phyloP scores from a whole-genome alignment of 2,329 filamentous ascomycete genomes.

The Xylariaceae sp. region DNA sequence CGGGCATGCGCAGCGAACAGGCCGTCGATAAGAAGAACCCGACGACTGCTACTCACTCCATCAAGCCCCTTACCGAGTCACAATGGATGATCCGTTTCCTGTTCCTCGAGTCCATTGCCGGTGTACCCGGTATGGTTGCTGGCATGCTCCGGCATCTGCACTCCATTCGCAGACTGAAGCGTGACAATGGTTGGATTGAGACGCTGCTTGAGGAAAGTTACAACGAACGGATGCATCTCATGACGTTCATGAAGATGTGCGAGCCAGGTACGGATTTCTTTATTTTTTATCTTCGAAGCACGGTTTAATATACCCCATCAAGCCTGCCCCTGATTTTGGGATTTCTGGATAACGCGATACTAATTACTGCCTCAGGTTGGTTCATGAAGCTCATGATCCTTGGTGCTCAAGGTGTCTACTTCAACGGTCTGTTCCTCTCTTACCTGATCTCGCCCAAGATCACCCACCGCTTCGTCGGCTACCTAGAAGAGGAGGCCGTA shows the following conservation, averaged over 20 bases:
- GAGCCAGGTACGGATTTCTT: constrained; percentile 51
- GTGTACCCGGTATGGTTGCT: constrained; percentile 93
- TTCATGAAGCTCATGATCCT: constrained; percentile 93
- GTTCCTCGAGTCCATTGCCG: constrained; percentile 91
- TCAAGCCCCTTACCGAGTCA: constrained; percentile 66
- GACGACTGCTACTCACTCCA: constrained; percentile 48
- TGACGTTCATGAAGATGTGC: constrained; percentile 89
- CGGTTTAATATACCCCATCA: not conserved
- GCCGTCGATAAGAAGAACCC: constrained; percentile 55
- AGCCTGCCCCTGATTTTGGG: not conserved
- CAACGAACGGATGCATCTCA: constrained; percentile 89
- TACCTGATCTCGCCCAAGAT: constrained; percentile 84
- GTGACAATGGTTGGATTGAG: constrained; percentile 97
- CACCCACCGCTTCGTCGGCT: constrained; percentile 92
- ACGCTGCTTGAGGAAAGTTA: constrained; percentile 84
- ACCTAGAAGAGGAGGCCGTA: constrained; percentile 95
- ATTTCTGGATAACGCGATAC: not conserved
- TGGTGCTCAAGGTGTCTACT: constrained; percentile 91
- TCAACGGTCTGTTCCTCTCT: constrained; percentile 85
- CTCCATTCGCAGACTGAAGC: constrained; percentile 76
- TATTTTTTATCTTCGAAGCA: too few relatives aligned
- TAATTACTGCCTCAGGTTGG: constrained; percentile 48
- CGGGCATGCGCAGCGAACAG: constrained; percentile 68
- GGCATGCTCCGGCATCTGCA: constrained; percentile 89
- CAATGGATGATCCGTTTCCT: constrained; percentile 90